phyloP scores from a whole-genome alignment of 2,329 filamentous ascomycete genomes.

The Ceratocystis huliohia region DNA sequence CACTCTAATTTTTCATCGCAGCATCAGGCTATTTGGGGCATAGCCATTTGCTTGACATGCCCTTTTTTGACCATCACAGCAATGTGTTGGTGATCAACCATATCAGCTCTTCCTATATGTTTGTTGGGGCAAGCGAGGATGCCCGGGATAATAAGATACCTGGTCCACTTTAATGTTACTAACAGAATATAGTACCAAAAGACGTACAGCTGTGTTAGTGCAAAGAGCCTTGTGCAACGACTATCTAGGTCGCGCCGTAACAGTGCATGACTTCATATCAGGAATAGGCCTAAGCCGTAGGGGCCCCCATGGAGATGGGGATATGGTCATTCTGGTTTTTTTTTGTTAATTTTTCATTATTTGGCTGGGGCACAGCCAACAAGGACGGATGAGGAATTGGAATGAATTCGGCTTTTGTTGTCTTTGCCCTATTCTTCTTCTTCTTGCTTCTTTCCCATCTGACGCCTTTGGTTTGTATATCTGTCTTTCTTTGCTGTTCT shows the following conservation, averaged over 20 bases:
- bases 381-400: neutral
- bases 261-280: neutral
- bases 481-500: too few species aligned
- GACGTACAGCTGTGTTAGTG: neutral
- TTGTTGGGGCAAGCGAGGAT: neutral
- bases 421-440: too few species aligned
- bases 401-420: too few species aligned
- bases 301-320: neutral
- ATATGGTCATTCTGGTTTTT: neutral
- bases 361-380: neutral
- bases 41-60: neutral
- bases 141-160: neutral
- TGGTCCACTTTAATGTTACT: neutral
- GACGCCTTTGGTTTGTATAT: too few species aligned
- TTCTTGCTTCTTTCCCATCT: too few species aligned
- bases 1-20: too few species aligned
- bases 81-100: neutral
- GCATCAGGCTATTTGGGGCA: too few species aligned
- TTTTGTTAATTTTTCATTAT: neutral
- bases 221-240: neutral
- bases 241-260: neutral
- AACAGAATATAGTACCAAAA: neutral
- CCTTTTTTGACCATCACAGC: too few species aligned
- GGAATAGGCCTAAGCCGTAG: conserved; percentile 1
- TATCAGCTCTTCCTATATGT: too few species aligned